Evolutionary conservation across 192 early-diverging fungal species (phyloP).

Genomic region (Pilobolus umbonatus): DNA sequence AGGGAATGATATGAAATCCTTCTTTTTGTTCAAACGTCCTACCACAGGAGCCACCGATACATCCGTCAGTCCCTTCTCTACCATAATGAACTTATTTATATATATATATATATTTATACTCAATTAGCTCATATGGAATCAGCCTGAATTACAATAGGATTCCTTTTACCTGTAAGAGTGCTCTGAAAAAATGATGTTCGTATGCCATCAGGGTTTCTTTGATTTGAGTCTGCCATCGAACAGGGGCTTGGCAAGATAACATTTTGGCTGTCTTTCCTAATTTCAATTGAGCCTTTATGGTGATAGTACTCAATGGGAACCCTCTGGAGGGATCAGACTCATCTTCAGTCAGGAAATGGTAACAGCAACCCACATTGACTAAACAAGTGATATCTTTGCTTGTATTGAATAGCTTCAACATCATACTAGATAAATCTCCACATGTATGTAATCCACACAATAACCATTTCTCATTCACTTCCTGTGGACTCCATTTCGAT

Average conservation of each 20-base stretch:
- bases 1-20: slow-evolving; percentile 46
- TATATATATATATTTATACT: not conserved
- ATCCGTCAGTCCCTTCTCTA: slow-evolving; percentile 43
- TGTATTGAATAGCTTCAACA: slow-evolving; percentile 60
- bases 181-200: slow-evolving; percentile 68
- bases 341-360: slow-evolving; percentile 71
- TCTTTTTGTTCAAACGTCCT: slow-evolving; percentile 52
- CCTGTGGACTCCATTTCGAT: slow-evolving; percentile 17
- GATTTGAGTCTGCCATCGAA: slow-evolving; percentile 61
- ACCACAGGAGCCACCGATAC: slow-evolving; percentile 46
- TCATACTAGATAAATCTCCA: slow-evolving; percentile 72
- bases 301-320: slow-evolving; percentile 40
- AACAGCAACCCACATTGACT: slow-evolving; percentile 79
- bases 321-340: slow-evolving; percentile 12
- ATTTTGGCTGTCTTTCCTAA: slow-evolving; percentile 60
- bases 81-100: slow-evolving; percentile 44
- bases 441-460: slow-evolving; percentile 82
- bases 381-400: slow-evolving; percentile 45
- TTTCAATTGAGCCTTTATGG: slow-evolving; percentile 25
- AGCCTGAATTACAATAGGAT: no score
- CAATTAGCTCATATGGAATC: no score
- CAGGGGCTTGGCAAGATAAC: slow-evolving; percentile 75
- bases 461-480: slow-evolving; percentile 47
- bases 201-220: slow-evolving; percentile 54
- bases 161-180: slow-evolving; percentile 59